Conservation (phyloP, 495 filamentous ascomycete species). For the Chaetomidium leptoderma region DNA sequence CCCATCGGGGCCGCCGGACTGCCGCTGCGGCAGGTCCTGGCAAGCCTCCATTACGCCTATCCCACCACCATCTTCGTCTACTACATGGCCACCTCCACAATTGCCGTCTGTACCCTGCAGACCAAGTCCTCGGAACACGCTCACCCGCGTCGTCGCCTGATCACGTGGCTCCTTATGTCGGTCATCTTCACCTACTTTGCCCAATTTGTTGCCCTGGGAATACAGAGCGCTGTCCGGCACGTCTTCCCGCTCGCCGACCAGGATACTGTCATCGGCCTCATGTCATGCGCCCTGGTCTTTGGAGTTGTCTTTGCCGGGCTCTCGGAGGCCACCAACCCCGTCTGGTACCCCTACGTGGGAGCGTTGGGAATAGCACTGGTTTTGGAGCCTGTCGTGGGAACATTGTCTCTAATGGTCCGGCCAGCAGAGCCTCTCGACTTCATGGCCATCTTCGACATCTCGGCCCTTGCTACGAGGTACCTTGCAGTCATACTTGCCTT, state of each 20-base stretch:
- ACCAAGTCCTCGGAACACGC: conserved; percentile 35
- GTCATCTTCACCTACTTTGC: conserved; percentile 49
- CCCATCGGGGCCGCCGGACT: conserved; percentile 7
- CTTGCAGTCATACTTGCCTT: conserved; percentile 30
- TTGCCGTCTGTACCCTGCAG: conserved; percentile 55
- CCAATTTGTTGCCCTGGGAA: conserved; percentile 42
- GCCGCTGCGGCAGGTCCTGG: conserved; percentile 20
- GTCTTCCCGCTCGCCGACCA: conserved; percentile 40
- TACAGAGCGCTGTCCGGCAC: conserved; percentile 36
- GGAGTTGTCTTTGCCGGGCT: conserved; percentile 51
- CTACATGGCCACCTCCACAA: conserved; percentile 48
- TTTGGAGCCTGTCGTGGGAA: conserved; percentile 46
- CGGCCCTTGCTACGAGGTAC: conserved; percentile 32
- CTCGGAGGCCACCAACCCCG: conserved; percentile 42
- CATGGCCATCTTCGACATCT: conserved; percentile 36
- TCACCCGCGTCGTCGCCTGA: conserved; percentile 42
- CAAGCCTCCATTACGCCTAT: conserved; percentile 50
- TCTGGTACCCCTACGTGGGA: conserved; percentile 61
- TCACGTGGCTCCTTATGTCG: conserved; percentile 46
- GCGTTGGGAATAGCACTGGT: conserved; percentile 51
- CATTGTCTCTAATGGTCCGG: conserved; percentile 31
- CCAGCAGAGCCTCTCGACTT: conserved; percentile 6
- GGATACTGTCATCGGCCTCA: conserved; percentile 47
- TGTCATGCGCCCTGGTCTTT: conserved; percentile 54
- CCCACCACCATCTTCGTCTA: conserved; percentile 53